Conservation (phyloP, 2,329 filamentous ascomycete genomes). For the Tolypocladium tropicale region DNA sequence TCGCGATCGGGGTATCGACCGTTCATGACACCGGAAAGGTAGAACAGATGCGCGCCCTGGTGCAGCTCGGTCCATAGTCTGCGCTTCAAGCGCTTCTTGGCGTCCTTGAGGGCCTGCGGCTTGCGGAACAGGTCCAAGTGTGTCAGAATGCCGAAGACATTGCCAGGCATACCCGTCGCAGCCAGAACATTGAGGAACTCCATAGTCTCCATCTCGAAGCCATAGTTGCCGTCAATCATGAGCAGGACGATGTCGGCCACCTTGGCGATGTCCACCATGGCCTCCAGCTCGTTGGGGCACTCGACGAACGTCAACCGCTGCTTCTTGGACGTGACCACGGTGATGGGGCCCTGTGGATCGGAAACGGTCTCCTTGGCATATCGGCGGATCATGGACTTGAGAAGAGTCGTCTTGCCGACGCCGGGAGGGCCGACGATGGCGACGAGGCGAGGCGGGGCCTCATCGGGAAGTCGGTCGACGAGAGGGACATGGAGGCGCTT, state of each 20-base stretch:
- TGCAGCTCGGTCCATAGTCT: conserved; percentile 96
- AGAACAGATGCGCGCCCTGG: conserved; percentile 93
- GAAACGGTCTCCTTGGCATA: conserved; percentile 94
- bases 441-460: conserved; percentile 86
- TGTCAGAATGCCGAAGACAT: conserved; percentile 93
- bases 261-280: conserved; percentile 95
- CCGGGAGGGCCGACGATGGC: conserved; percentile 91
- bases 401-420: conserved; percentile 87
- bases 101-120: conserved; percentile 79
- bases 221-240: conserved; percentile 98
- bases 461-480: conserved; percentile 90
- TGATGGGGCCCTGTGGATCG: conserved; percentile 83
- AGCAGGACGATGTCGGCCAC: conserved; percentile 94
- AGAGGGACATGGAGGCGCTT: conserved; percentile 93
- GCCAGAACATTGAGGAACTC: conserved; percentile 92
- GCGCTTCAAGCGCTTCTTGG: conserved; percentile 94
- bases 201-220: conserved; percentile 99
- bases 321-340: conserved; percentile 92
- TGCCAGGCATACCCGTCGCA: conserved; percentile 95
- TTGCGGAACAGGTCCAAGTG: conserved; percentile 95
- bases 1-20: conserved; percentile 94
- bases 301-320: conserved; percentile 92
- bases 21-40: conserved; percentile 92
- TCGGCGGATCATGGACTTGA: conserved; percentile 87
- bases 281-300: conserved; percentile 91